phyloP scores from a whole-genome alignment of 805 yeast genomes.

The Suhomyces emberorum region DNA sequence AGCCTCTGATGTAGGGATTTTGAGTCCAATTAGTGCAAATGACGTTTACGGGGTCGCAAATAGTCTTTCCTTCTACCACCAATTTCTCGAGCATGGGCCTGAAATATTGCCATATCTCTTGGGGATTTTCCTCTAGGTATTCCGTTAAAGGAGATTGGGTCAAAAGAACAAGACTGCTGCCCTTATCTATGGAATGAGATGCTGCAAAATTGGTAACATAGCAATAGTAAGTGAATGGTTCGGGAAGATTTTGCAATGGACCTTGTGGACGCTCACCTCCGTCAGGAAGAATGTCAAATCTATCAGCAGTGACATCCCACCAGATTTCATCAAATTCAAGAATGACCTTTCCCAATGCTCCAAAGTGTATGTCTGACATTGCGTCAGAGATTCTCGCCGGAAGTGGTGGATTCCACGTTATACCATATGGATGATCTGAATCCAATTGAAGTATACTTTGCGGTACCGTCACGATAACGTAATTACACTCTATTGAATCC shows the following conservation, averaged over 20 bases:
- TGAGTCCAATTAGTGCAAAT: slow-evolving; percentile 67
- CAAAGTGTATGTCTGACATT: slow-evolving; percentile 28
- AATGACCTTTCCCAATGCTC: slow-evolving; percentile 41
- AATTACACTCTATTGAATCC: slow-evolving; percentile 41
- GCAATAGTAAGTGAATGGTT: slow-evolving; percentile 58
- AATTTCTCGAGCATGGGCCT: slow-evolving; percentile 47
- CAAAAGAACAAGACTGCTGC: slow-evolving; percentile 59
- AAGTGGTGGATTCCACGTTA: slow-evolving; percentile 54
- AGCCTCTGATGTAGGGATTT: slow-evolving; percentile 77
- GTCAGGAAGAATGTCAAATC: slow-evolving; percentile 45
- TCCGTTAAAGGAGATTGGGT: slow-evolving; percentile 74
- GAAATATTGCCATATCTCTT: slow-evolving; percentile 54
- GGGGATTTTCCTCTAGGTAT: slow-evolving; percentile 49
- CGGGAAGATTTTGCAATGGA: slow-evolving; percentile 24
- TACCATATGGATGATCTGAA: slow-evolving; percentile 38
- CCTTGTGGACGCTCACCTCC: neutral
- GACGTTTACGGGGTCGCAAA: slow-evolving; percentile 34
- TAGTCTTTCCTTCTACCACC: slow-evolving; percentile 12
- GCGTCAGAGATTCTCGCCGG: slow-evolving; percentile 40
- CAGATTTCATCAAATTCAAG: slow-evolving; percentile 39
- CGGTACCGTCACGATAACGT: slow-evolving; percentile 72
- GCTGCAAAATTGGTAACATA: slow-evolving; percentile 58
- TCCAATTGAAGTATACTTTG: slow-evolving; percentile 59
- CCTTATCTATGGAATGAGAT: slow-evolving; percentile 13
- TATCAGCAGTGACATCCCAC: slow-evolving; percentile 43